These are phyloP conservation scores for Arctium lappa DNA, from an alignment of 129 eudicot species.

Conservation along the genomic window DNA sequence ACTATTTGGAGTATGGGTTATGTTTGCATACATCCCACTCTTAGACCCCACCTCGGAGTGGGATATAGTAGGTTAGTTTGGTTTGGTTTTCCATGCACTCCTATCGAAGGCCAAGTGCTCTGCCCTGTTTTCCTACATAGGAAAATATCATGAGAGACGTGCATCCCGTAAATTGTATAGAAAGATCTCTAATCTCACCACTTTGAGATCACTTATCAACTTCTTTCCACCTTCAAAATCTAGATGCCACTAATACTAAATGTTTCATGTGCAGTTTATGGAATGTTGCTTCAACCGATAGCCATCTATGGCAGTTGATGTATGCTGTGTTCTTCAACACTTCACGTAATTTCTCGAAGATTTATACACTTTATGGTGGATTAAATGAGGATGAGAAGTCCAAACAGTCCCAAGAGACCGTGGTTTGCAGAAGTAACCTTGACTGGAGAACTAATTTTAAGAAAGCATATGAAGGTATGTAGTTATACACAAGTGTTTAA, in stretches of 20 bases:
- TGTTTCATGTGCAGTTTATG: constrained; percentile 53
- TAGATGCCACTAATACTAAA: background rate
- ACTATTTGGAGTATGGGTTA: no score
- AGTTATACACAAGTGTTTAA: background rate
- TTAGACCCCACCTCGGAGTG: no score
- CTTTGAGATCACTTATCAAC: background rate
- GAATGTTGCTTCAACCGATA: constrained; percentile 62
- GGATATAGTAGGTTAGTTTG: no score
- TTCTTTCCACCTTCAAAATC: background rate
- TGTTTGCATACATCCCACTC: no score
- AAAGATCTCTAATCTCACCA: no score
- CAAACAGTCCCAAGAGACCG: background rate
- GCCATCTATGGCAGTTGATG: constrained; percentile 51
- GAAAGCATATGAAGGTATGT: constrained; percentile 52
- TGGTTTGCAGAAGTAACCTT: constrained; percentile 9
- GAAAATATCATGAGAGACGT: no score
- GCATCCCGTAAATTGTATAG: no score
- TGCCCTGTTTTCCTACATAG: no score
- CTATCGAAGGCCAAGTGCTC: no score
- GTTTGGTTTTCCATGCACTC: no score
- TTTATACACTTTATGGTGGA: constrained; percentile 7
- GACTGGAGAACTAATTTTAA: constrained; percentile 56
- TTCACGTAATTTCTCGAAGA: constrained; percentile 8
- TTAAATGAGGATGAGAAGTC: constrained; percentile 2
- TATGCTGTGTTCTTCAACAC: constrained; percentile 33